Conservation (phyloP, 169 alveolate genomes). For the Cryptosporidium tyzzeri region DNA sequence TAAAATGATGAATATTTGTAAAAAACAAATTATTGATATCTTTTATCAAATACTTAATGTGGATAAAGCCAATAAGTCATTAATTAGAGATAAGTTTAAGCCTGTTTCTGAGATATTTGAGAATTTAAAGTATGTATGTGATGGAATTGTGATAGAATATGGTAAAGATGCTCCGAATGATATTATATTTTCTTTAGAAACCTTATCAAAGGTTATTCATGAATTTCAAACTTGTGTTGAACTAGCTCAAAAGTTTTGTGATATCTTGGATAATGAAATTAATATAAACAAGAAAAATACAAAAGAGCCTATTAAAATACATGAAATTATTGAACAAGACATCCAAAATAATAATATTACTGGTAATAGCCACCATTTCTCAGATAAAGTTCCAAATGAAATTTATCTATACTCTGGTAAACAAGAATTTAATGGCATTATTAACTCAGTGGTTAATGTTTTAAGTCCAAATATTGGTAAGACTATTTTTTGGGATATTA, state of each 20-base stretch:
- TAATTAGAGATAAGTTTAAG: constrained; percentile 1
- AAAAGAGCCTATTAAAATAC: not conserved
- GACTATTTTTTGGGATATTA: constrained; percentile 52
- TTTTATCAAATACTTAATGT: not conserved
- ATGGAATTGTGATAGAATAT: constrained; percentile 9
- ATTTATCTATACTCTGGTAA: not conserved
- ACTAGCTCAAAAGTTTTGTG: constrained; percentile 13
- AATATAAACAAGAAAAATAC: not conserved
- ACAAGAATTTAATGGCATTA: constrained; percentile 12
- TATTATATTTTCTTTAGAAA: not conserved
- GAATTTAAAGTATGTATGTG: not conserved
- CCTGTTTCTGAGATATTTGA: constrained; percentile 38
- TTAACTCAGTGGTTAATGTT: not conserved
- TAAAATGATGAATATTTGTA: constrained; percentile 8
- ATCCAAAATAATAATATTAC: not conserved
- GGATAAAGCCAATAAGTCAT: not conserved
- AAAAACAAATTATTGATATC: constrained; percentile 13
- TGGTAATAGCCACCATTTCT: constrained; percentile 16
- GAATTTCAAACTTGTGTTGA: constrained; percentile 41
- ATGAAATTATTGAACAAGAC: constrained; percentile 33
- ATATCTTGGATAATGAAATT: constrained; percentile 3
- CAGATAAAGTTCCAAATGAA: constrained; percentile 25
- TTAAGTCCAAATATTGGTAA: constrained; percentile 5
- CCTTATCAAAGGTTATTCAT: not conserved
- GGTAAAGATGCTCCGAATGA: not conserved